A percentile compares a stretch with the other conserved stretches of the same genome.
Evolutionary conservation across 164 flowering plant genomes (phyloP).

Genomic region (Euptelea pleiosperma): DNA sequence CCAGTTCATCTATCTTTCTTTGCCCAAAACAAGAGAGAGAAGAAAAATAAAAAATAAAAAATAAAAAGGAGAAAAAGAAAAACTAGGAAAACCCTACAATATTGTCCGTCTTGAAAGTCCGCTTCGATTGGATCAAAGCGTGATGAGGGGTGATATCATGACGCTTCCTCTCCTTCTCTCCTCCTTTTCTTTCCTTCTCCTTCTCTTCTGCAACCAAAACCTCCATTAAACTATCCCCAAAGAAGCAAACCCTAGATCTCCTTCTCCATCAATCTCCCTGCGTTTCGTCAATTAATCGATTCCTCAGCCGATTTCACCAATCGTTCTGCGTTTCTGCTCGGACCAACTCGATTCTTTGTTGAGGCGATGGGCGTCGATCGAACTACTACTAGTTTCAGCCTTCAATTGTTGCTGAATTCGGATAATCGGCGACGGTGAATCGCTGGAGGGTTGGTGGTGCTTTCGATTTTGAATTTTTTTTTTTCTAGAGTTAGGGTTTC

Average conservation of each 20-base stretch:
- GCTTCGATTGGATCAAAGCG: conserved; percentile 36
- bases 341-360: neutral
- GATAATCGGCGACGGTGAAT: conserved; percentile 6
- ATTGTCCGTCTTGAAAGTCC: too few species aligned
- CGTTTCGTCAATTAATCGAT: neutral
- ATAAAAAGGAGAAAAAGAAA: too few species aligned
- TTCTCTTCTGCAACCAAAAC: conserved; percentile 2
- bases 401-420: neutral
- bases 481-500: neutral
- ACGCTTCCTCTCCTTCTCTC: conserved; percentile 10
- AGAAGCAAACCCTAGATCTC: conserved; percentile 5
- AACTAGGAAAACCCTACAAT: too few species aligned
- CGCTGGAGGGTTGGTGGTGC: neutral
- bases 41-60: too few species aligned
- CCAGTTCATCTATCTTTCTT: too few species aligned
- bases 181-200: conserved; percentile 12
- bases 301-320: neutral
- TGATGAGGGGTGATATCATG: conserved; percentile 5
- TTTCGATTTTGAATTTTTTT: neutral
- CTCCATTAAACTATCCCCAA: neutral
- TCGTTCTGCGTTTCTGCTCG: neutral
- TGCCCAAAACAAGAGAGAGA: too few species aligned
- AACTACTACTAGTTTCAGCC: neutral
- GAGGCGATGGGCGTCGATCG: neutral
- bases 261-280: neutral